Evolutionary conservation across 2,329 filamentous ascomycete species (phyloP), one percentile per base, ranked within the genome.

Genomic region (Colletotrichum sublineola): DNA sequence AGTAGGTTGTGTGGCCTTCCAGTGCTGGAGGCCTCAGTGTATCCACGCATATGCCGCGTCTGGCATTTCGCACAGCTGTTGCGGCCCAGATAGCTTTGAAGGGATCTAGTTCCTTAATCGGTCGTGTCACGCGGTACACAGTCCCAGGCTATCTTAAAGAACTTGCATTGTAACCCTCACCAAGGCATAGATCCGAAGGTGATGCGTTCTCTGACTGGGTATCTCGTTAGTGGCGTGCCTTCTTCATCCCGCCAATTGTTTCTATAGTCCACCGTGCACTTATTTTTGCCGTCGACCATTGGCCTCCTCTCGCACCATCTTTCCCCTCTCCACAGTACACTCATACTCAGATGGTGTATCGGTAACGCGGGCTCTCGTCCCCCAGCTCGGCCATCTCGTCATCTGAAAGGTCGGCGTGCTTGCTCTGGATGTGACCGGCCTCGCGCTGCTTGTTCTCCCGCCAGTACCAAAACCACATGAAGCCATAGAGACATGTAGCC

Each of bases 311-410:
- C 15, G 20, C 5, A 24, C 8, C 33, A 3, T 40, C 9, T 56
- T 24, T 15, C 31, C 31, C 3, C n/a, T 38, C 53, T 7, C 20
- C 18, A 7, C 20, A 38, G 2, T 9, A 20, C 11, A 6, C n/a
- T 18, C 11, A n/a, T 7, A 15, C 20, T 76, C 55, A 84, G 15
- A 80, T 81, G 0, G 85, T 86, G 74, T 86, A 88, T 63, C 81
- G 80, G 75, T 83, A 88, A 55, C 81, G 81, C 40, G 86, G 86
- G 48, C 86, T 88, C 66, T 88, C 86, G 29, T 88, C 86, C 1
- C 86, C 86, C 57, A 88, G 77, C 78, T 87, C 86, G 50, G 81
- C 82, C 63, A 88, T 74, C 75, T 87, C 84, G 8, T 87, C 84
- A 44, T 87, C 85, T 0, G 80, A 80, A 78, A 87, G 73, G 3